Conservation (phyloP, 2,329 filamentous ascomycete species). For the Colletotrichum sp. region DNA sequence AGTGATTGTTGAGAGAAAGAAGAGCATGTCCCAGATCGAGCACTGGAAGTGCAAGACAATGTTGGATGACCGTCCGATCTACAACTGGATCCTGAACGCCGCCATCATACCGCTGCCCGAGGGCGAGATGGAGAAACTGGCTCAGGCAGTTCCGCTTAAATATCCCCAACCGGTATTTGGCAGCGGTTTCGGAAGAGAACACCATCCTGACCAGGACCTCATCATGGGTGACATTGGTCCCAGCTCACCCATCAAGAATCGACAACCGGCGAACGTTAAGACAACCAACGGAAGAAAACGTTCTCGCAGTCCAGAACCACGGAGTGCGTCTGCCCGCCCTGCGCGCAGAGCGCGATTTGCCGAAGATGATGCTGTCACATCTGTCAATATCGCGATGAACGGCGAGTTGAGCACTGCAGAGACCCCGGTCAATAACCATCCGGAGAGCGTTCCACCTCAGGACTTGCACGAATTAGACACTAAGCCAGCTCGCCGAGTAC, state of each 20-base stretch:
- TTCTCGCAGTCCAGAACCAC: conserved; percentile 1
- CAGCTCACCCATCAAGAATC: background rate
- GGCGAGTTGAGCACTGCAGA: background rate
- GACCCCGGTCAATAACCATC: background rate
- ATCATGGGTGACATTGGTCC: conserved; percentile 29
- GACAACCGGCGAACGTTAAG: background rate
- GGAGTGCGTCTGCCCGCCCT: conserved; percentile 25
- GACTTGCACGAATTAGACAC: background rate
- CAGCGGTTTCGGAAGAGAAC: conserved; percentile 46
- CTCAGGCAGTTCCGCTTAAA: conserved; percentile 54
- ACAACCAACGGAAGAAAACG: conserved; percentile 28
- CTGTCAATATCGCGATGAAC: background rate
- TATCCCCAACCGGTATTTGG: conserved; percentile 57
- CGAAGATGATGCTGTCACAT: background rate
- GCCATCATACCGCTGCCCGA: conserved; percentile 43
- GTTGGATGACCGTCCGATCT: conserved; percentile 62
- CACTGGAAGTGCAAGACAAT: conserved; percentile 60
- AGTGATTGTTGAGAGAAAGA: conserved; percentile 75
- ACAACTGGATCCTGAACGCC: conserved; percentile 63
- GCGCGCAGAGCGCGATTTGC: conserved; percentile 37
- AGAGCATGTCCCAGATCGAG: conserved; percentile 75
- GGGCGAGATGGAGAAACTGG: conserved; percentile 34
- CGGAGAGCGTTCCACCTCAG: background rate
- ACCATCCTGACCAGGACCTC: conserved; percentile 53
- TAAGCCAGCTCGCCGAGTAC: background rate